A percentile compares a stretch with the other conserved stretches of the same genome.
These are phyloP conservation scores for Phanerochaete carnosa DNA, from an alignment of 768 basidiomycete species.

Conservation along the genomic window DNA sequence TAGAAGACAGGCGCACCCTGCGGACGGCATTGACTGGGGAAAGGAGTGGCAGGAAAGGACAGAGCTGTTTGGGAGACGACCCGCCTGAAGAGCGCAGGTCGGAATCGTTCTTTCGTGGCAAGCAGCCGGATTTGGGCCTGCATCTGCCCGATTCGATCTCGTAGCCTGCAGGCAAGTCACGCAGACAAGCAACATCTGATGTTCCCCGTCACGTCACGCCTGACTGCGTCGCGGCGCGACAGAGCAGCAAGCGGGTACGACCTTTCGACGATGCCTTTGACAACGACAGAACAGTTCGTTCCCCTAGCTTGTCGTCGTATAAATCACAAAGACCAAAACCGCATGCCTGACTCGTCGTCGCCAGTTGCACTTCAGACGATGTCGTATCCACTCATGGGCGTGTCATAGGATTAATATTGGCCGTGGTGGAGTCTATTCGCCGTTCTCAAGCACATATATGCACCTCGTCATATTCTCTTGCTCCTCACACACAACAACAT, in stretches of 20 bases:
- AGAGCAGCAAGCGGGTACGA: neutral
- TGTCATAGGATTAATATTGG: too few species aligned
- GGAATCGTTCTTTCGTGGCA: conserved; percentile 18
- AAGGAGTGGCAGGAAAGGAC: neutral
- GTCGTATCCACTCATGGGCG: neutral
- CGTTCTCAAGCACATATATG: too few species aligned
- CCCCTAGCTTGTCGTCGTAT: too few species aligned
- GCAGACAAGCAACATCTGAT: conserved; percentile 4
- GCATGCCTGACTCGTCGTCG: too few species aligned
- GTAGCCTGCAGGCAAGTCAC: conserved; percentile 22
- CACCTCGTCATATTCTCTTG: too few species aligned
- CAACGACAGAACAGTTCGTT: too few species aligned
- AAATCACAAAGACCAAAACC: too few species aligned
- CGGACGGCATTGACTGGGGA: conserved; percentile 18
- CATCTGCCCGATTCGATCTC: conserved; percentile 26
- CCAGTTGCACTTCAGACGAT: neutral
- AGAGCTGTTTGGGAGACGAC: conserved; percentile 10
- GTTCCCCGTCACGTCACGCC: conserved; percentile 3
- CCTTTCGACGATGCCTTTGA: too few species aligned
- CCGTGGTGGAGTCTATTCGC: too few species aligned
- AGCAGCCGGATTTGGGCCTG: conserved; percentile 26
- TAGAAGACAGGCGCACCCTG: conserved; percentile 15
- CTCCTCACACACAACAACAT: neutral
- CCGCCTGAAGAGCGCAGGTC: conserved; percentile 3
- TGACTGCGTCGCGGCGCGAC: neutral